Evolutionary conservation across 805 yeast species (phyloP).

Genomic region (Torulaspora maleeae): DNA sequence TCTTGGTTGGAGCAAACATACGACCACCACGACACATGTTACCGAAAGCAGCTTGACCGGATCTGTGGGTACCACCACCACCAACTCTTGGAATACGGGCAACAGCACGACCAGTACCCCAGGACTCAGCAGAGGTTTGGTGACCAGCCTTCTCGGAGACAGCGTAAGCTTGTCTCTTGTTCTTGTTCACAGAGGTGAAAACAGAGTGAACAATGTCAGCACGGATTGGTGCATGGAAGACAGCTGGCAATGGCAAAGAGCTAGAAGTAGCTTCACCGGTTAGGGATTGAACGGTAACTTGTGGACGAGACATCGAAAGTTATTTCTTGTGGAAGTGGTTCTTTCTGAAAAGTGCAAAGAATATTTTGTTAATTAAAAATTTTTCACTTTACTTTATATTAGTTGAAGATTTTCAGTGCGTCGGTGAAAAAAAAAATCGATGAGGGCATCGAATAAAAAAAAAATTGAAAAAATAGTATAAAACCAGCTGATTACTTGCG

Average conservation of each 20-base stretch:
- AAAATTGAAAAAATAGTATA: not conserved
- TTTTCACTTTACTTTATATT: conserved; percentile 12
- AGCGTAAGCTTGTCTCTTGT: conserved; percentile 99
- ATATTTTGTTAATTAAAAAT: conserved; percentile 2
- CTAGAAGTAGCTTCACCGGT: conserved; percentile 82
- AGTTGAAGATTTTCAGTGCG: conserved; percentile 9
- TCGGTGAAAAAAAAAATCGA: conserved; percentile 9
- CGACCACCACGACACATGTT: conserved; percentile 99
- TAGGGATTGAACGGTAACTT: conserved; percentile 89
- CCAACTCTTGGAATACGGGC: conserved; percentile 99
- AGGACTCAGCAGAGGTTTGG: conserved; percentile 99
- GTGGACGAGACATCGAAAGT: conserved; percentile 73
- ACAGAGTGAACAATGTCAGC: conserved; percentile 99
- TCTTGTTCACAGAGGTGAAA: conserved; percentile 97
- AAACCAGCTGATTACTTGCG: no score
- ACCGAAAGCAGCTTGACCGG: conserved; percentile 99
- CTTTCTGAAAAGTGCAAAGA: not conserved
- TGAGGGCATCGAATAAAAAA: not conserved
- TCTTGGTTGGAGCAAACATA: conserved; percentile 99
- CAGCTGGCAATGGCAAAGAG: conserved; percentile 93
- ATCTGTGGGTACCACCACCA: conserved; percentile 99
- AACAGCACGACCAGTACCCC: conserved; percentile 99
- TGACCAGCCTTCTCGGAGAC: conserved; percentile 99
- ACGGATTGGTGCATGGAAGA: conserved; percentile 99
- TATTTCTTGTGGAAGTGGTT: conserved; percentile 14